Evolutionary conservation across 1,139 yeast species (phyloP), one percentile per base, ranked within the genome.

Genomic region (Pichia sp.): DNA sequence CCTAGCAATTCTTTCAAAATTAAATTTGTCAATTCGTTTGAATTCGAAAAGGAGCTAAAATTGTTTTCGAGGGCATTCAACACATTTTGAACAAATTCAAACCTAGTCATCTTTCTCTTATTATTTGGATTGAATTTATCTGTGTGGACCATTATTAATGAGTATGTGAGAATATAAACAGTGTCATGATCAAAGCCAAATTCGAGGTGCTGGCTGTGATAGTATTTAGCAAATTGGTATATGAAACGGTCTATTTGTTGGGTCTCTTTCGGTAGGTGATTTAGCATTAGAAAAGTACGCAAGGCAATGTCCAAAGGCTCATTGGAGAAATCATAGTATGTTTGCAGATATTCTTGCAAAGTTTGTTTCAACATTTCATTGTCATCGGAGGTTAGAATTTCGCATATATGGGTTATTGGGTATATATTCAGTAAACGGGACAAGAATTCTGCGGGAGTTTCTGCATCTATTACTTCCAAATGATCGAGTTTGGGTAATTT

Each of bases 241-340:
- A 85, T 66, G 3, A 82, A 74, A 46, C 88, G 71, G 60, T 85
- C 90, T 51, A 84, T 84, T 61, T 85, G 89, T 62, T 84, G 90
- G 0, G 87, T 72, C 62, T 85, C 91, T 56, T 73, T 75, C 0
- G 91, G 90, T 25, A 85, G 66, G 50, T 78, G 78, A 48, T 80
- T 74, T 47, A 74, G 68, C 70, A 81, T 73, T 43, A 85, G 66
- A 48, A 84, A 73, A 58, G 75, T 77, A 44, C 91, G 68, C 48
- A 85, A 65, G 0, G 89, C 74, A 58, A 85, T 70, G 60, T 85
- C 91, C 16, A 85, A 61, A 0, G 90, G 85, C 53, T 78, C 78
- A 23, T 70, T 70, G 2, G 59, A 47, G 53, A 83, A 81, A 51
- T 78, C 71, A 60, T 81, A 80, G 26, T 63, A 69, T 30, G 68